Conservation (phyloP, 257 asterid genomes). For the Leptodermis oblonga region DNA sequence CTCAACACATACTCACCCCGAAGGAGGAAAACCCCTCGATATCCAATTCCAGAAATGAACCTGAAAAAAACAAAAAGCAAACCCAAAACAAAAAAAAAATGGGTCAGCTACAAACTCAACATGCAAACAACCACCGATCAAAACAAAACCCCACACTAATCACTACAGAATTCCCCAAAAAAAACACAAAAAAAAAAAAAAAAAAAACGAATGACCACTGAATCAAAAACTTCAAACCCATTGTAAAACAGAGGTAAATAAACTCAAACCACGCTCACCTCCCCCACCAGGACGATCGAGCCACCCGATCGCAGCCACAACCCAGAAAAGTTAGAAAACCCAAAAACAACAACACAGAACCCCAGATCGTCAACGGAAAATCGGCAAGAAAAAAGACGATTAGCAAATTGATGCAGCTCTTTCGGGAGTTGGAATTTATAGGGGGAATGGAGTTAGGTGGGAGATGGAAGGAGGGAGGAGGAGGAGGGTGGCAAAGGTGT, state of each 20-base stretch:
- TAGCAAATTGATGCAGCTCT: neutral
- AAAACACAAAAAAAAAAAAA: no score
- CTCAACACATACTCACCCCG: neutral
- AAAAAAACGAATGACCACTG: neutral
- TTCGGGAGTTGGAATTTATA: no score
- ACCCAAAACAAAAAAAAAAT: neutral
- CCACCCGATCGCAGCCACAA: neutral
- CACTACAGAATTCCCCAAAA: neutral
- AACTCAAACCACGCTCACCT: slow-evolving; percentile 9
- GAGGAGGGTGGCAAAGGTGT: slow-evolving; percentile 5
- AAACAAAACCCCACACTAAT: neutral
- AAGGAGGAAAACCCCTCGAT: neutral
- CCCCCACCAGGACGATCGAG: neutral
- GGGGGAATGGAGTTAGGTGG: neutral
- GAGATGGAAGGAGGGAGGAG: neutral
- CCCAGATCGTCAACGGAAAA: slow-evolving; percentile 20
- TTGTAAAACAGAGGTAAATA: neutral
- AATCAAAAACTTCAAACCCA: neutral
- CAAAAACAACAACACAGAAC: slow-evolving; percentile 4
- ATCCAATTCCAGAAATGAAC: slow-evolving; percentile 1
- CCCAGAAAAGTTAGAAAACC: neutral
- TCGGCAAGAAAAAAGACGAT: no score
- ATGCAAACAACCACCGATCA: neutral
- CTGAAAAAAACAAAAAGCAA: neutral
- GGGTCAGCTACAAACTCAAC: neutral